Evolutionary conservation across 73 alveolate species (phyloP), one percentile per base, ranked within the genome.

Genomic region (Symbiodinium natans): DNA sequence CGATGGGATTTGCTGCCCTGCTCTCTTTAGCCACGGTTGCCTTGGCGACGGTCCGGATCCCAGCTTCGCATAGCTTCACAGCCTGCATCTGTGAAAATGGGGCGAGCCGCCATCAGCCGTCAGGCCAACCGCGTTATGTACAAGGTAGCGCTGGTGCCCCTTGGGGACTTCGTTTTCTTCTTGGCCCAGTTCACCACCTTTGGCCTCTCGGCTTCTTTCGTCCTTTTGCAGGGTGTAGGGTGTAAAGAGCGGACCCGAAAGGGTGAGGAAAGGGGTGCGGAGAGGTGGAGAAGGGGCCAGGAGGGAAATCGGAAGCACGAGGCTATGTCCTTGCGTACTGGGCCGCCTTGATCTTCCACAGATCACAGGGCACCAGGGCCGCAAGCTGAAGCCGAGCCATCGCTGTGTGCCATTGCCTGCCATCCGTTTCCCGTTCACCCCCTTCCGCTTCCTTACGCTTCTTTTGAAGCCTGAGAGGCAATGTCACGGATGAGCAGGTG

Each of bases 141-240:
- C 86, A 88, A 88, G 73, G 95, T 88, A 74, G 95, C 95, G 23
- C 86, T 88, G 46, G 95, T 88, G 86, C 95, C 95, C 1, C 41
- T 88, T 83, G 95, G 95, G n/a, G 71, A 88, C 73, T 88, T 59
- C 86, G 95, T 88, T 15, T 88, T 88, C 73, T 88, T 88, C 86
- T 39, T 88, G 86, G 95, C 95, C 71, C 95, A 88, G 73, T 88
- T 88, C 43, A 88, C 95, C 74, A 88, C 95, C 95, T 88, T 88
- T 86, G 95, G 95, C 73, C 41, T 43, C 85, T 4, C 41, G 83
- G 80, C 38, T 4, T 6, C 31, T 29, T 63, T 6, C 31, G 7
- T 63, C 80, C 31, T 34, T 19, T 4, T 6, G 38, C 80, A 63
- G 80, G 31, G 25, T 63, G 63, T 8, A 48, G 8, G 63, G 63